These are phyloP conservation scores for Diutina pseudorugosa DNA, from an alignment of 1,139 yeast species.

Conservation along the genomic window DNA sequence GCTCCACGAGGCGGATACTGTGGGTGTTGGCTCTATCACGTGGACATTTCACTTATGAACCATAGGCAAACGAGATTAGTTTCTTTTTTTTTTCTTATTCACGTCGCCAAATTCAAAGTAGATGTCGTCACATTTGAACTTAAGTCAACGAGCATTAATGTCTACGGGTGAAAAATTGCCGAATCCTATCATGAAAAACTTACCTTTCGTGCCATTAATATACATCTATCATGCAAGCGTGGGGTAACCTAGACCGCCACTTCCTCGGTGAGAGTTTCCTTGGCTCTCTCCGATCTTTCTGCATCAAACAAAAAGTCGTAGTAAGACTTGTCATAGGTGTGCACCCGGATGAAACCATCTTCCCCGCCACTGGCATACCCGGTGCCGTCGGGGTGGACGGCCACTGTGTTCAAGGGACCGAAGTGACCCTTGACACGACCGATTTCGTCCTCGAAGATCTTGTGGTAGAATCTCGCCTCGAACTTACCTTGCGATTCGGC, in stretches of 20 bases:
- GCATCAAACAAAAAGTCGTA: constrained; percentile 81
- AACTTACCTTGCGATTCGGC: constrained; percentile 91
- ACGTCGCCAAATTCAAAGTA: no score
- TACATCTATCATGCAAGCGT: not conserved
- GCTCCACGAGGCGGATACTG: not conserved
- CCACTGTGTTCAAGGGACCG: constrained; percentile 93
- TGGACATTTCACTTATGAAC: no score
- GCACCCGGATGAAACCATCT: constrained; percentile 94
- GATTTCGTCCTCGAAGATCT: constrained; percentile 87
- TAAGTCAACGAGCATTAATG: no score
- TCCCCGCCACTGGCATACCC: constrained; percentile 96
- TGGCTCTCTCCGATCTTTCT: constrained; percentile 60
- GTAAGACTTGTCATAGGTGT: constrained; percentile 84
- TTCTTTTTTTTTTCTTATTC: no score
- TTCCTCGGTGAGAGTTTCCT: constrained; percentile 10
- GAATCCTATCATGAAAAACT: not conserved
- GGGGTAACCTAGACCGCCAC: not conserved
- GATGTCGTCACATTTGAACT: no score
- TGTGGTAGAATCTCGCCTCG: constrained; percentile 94
- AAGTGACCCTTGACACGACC: constrained; percentile 98
- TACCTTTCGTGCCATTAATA: not conserved
- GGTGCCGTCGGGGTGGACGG: constrained; percentile 89
- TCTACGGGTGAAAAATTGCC: no score
- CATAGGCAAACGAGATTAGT: no score
- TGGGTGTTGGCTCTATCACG: not conserved